Conservation (phyloP, 768 basidiomycete genomes). For the Rhizopogon rudus region DNA sequence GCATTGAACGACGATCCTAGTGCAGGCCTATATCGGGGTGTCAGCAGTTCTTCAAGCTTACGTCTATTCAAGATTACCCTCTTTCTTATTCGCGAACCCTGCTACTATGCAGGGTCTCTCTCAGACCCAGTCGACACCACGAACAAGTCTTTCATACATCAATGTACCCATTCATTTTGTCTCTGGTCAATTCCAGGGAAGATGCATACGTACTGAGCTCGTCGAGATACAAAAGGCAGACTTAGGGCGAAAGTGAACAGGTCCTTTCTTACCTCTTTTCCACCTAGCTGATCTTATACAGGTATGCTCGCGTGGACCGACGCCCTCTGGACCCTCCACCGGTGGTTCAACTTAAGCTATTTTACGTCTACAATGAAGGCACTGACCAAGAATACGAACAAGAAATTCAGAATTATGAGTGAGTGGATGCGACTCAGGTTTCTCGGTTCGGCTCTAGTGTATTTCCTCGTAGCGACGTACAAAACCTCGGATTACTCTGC, state of each 20-base stretch:
- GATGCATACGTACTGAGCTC: constrained; percentile 48
- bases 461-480: constrained; percentile 44
- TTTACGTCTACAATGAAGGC: constrained; percentile 37
- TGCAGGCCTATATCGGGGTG: background rate
- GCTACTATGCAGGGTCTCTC: background rate
- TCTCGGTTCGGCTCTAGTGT: background rate
- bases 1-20: background rate
- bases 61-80: no score
- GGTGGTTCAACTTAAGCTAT: constrained; percentile 47
- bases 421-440: constrained; percentile 8
- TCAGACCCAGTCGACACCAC: constrained; percentile 9
- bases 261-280: constrained; percentile 2
- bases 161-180: constrained; percentile 47
- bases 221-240: constrained; percentile 64
- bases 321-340: constrained; percentile 70
- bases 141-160: constrained; percentile 23
- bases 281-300: constrained; percentile 19
- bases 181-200: constrained; percentile 58
- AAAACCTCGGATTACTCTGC: constrained; percentile 66
- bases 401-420: constrained; percentile 52
- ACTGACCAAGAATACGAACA: constrained; percentile 35
- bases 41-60: background rate
- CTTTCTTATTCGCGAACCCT: background rate
- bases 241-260: constrained; percentile 56
- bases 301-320: constrained; percentile 57